Evolutionary conservation across 2,329 filamentous ascomycete genomes (phyloP).

Genomic region (Penicillium occitanis): DNA sequence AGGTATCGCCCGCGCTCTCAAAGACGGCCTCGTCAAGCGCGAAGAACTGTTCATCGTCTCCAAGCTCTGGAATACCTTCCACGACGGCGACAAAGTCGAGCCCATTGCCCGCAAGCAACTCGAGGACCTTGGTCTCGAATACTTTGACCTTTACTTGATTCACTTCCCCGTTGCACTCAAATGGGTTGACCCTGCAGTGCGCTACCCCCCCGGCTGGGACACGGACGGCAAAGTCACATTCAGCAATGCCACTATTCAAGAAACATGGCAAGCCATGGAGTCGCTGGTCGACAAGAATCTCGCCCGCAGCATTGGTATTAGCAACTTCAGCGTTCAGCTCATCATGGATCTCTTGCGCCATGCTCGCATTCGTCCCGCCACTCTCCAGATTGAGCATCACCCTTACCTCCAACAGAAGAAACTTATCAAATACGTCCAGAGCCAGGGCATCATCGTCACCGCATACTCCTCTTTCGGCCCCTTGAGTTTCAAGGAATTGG

Average conservation of each 20-base stretch:
- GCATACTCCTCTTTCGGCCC: slow-evolving; percentile 85
- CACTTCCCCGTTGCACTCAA: slow-evolving; percentile 87
- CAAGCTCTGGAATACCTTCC: slow-evolving; percentile 93
- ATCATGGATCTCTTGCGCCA: slow-evolving; percentile 79
- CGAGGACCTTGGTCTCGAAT: slow-evolving; percentile 79
- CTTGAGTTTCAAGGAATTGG: slow-evolving; percentile 73
- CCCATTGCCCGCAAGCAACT: slow-evolving; percentile 75
- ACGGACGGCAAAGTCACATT: slow-evolving; percentile 64
- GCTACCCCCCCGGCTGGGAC: slow-evolving; percentile 77
- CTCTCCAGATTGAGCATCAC: slow-evolving; percentile 87
- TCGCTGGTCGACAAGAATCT: slow-evolving; percentile 67
- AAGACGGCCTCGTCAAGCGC: slow-evolving; percentile 76
- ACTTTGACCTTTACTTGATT: slow-evolving; percentile 86
- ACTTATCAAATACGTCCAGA: slow-evolving; percentile 68
- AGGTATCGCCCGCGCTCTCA: slow-evolving; percentile 75
- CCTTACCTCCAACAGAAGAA: slow-evolving; percentile 77
- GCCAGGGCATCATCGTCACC: slow-evolving; percentile 70
- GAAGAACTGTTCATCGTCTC: slow-evolving; percentile 88
- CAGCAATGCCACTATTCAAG: slow-evolving; percentile 70
- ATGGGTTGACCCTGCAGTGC: slow-evolving; percentile 75
- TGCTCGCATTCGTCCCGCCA: slow-evolving; percentile 70
- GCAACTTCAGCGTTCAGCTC: slow-evolving; percentile 77
- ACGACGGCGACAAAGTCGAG: slow-evolving; percentile 74
- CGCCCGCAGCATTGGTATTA: slow-evolving; percentile 72
- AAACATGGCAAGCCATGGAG: slow-evolving; percentile 84